phyloP scores from a whole-genome alignment of 768 basidiomycete species.

The Mycena rebaudengoi region DNA sequence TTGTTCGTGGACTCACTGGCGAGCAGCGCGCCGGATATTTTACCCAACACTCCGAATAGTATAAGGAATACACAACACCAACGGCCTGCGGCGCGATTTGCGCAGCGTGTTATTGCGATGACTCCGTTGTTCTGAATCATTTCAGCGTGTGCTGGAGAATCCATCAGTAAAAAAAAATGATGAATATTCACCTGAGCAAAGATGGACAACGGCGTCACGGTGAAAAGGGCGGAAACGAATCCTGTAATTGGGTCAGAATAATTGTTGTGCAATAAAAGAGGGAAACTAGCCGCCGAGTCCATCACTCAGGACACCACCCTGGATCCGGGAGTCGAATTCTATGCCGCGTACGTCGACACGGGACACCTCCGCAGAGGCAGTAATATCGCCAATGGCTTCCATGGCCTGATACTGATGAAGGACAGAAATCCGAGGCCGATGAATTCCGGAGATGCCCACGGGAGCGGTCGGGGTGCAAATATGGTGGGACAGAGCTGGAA shows the following conservation, averaged over 20 bases:
- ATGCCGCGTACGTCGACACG: constrained; percentile 52
- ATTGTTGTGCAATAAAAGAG: too few species aligned
- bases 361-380: constrained; percentile 62
- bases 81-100: too few species aligned
- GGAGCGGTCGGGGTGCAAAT: constrained; percentile 74
- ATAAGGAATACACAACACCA: too few species aligned
- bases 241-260: constrained; percentile 89
- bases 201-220: constrained; percentile 81
- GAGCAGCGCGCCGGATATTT: constrained; percentile 77
- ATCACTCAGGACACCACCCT: constrained; percentile 85
- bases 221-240: constrained; percentile 81
- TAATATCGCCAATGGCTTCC: constrained; percentile 89
- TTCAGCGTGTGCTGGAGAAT: too few species aligned
- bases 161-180: too few species aligned
- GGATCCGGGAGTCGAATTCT: constrained; percentile 83
- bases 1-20: too few species aligned
- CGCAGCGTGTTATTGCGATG: constrained; percentile 87
- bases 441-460: constrained; percentile 84
- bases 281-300: constrained; percentile 82
- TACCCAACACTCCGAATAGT: too few species aligned
- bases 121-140: constrained; percentile 73
- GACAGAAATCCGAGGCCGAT: constrained; percentile 47
- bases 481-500: constrained; percentile 78
- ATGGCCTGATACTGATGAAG: constrained; percentile 68
- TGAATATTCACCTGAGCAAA: constrained; percentile 55